phyloP scores from a whole-genome alignment of 2,329 filamentous ascomycete genomes.

The Colletotrichum tamarilloi region DNA sequence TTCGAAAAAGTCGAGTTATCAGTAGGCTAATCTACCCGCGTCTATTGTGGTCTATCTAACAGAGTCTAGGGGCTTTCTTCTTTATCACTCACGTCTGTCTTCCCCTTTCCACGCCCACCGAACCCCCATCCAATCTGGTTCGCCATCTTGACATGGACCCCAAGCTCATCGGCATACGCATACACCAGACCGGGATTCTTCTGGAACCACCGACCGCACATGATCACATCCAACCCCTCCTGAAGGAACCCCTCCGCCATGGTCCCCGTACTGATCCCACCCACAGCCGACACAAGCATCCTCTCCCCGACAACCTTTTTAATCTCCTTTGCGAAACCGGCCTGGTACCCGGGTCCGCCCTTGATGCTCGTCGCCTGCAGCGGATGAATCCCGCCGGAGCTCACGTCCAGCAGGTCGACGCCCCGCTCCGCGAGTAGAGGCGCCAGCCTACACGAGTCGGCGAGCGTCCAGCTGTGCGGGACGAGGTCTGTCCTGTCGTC shows the following conservation, averaged over 20 bases:
- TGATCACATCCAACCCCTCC: slow-evolving; percentile 58
- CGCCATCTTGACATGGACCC: slow-evolving; percentile 56
- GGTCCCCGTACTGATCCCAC: slow-evolving; percentile 57
- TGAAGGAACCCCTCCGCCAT: slow-evolving; percentile 61
- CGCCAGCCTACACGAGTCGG: slow-evolving; percentile 73
- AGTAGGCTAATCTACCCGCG: no score
- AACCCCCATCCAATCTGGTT: slow-evolving; percentile 69
- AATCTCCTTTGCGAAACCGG: slow-evolving; percentile 74
- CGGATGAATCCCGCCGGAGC: slow-evolving; percentile 72
- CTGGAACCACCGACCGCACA: slow-evolving; percentile 65
- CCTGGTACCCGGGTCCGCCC: slow-evolving; percentile 75
- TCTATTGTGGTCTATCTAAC: no score
- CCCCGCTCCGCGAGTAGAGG: slow-evolving; percentile 71
- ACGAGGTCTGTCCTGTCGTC: slow-evolving; percentile 66
- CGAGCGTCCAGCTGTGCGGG: slow-evolving; percentile 73
- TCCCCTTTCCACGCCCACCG: slow-evolving; percentile 47
- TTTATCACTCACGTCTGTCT: neutral
- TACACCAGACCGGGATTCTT: slow-evolving; percentile 69
- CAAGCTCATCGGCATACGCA: slow-evolving; percentile 65
- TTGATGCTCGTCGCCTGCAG: slow-evolving; percentile 62
- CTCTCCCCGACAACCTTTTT: slow-evolving; percentile 77
- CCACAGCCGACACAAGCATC: slow-evolving; percentile 58
- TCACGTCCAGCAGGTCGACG: slow-evolving; percentile 81
- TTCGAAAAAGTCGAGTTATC: no score
- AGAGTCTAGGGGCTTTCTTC: no score